Evolutionary conservation across 2,329 filamentous ascomycete species (phyloP), one percentile per base, ranked within the genome.

Genomic region (Metarhizium sp.): DNA sequence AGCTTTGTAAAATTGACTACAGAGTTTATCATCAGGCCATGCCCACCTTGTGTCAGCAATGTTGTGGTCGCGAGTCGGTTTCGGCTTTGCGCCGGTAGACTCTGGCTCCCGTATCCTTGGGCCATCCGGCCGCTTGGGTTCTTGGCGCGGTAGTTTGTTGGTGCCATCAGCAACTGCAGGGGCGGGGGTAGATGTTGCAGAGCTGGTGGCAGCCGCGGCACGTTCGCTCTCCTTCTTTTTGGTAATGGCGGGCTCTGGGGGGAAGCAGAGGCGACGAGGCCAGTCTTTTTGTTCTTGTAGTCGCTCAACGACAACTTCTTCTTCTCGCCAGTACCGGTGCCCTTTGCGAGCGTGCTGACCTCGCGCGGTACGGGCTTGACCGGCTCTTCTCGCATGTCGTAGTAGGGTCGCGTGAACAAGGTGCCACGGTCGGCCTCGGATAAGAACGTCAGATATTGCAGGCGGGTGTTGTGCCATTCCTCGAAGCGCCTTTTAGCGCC

Each of bases 261-360:
- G 70, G 73, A 72, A 8, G 69, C 65, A 10, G 72, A 70, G 53
- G 65, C 52, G 53, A 59, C 59, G 57, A 64, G 61, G 54, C 50
- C 58, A 16, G 69, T 67, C 64, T 77, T 78, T 65, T 78, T 78
- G 58, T 79, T 82, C 67, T 79, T 79, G 61, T 82, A 84, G 64
- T 83, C 80, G 66, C 77, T 80, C 58, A 84, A 67, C 14, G 79
- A 81, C 59, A 83, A 65, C 66, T 82, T 81, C 70, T 80, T 81
- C 67, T 76, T 81, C 63, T 77, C 73, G 59, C 75, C 73, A 58
- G 67, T 67, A 59, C 67, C 71, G 52, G 67, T 67, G 34, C 43
- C 50, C 60, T 73, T 69, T 53, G 73, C 61, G 57, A 78, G 72
- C 58, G 71, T 66, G 61, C 63, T 66, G 58, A 73, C 65, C 55